phyloP scores from a whole-genome alignment of 768 basidiomycete species.

The Mycena vulgaris region DNA sequence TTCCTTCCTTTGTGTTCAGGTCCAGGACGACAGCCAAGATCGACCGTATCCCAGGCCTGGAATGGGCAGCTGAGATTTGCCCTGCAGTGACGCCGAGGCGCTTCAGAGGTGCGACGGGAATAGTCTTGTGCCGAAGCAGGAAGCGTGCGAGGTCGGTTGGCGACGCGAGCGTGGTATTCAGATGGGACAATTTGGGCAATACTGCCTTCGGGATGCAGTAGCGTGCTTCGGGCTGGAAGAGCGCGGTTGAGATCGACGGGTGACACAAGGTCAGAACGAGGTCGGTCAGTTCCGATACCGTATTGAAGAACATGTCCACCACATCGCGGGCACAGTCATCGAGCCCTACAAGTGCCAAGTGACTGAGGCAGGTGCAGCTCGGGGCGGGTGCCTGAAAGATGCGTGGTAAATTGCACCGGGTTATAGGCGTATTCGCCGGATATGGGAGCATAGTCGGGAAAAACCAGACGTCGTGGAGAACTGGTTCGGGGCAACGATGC shows the following conservation, averaged over 20 bases:
- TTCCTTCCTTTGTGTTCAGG: constrained; percentile 4
- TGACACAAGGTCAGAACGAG: constrained; percentile 7
- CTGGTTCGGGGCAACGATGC: not conserved
- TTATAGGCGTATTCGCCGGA: not conserved
- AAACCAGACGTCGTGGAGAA: not conserved
- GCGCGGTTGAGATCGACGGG: not conserved
- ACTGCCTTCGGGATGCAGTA: not conserved
- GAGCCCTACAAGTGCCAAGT: not conserved
- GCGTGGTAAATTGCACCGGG: not conserved
- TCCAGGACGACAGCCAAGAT: constrained; percentile 15
- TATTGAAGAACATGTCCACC: not conserved
- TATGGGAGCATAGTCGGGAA: not conserved
- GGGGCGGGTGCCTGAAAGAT: constrained; percentile 9
- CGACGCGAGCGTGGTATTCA: not conserved
- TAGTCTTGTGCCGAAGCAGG: not conserved
- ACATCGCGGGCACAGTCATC: not conserved
- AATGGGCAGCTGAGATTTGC: not conserved
- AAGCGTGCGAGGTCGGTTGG: not conserved
- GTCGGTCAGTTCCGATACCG: not conserved
- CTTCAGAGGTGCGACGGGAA: not conserved
- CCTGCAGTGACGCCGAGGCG: not conserved
- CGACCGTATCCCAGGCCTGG: not conserved
- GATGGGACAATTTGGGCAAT: constrained; percentile 3
- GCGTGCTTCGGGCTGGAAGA: constrained; percentile 20
- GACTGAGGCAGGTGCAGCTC: constrained; percentile 8